Evolutionary conservation across 2,329 filamentous ascomycete species (phyloP).

Genomic region (Nemania sp.): DNA sequence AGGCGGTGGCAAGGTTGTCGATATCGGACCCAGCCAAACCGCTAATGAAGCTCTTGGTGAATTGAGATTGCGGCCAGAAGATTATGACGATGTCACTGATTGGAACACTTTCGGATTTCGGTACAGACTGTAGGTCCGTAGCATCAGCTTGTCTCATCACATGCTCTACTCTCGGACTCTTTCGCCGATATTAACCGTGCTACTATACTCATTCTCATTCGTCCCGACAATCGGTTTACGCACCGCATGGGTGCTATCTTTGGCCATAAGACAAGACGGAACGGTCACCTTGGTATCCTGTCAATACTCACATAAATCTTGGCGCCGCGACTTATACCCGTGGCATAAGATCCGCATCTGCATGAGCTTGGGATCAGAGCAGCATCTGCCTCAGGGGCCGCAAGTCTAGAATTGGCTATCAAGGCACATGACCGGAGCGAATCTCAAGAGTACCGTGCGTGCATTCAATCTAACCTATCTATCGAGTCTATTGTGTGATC

Average conservation of each 20-base stretch:
- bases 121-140: slow-evolving; percentile 51
- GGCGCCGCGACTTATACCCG: too few species aligned
- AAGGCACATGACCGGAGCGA: not conserved
- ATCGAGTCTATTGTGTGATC: not conserved
- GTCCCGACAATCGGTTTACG: too few species aligned
- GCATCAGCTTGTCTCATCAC: not conserved
- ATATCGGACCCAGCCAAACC: slow-evolving; percentile 30
- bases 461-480: not conserved
- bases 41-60: slow-evolving; percentile 40
- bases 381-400: not conserved
- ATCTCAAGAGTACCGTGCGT: not conserved
- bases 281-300: too few species aligned
- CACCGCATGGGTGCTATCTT: too few species aligned
- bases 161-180: too few species aligned
- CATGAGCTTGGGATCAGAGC: not conserved
- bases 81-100: slow-evolving; percentile 63
- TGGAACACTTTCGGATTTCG: slow-evolving; percentile 62
- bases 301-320: too few species aligned
- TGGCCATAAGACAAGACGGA: too few species aligned
- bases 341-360: not conserved
- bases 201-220: not conserved
- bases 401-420: slow-evolving; percentile 5
- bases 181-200: too few species aligned
- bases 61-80: slow-evolving; percentile 46
- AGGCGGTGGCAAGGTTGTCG: slow-evolving; percentile 42